These are phyloP conservation scores for Fusarium armeniacum DNA, from an alignment of 2,329 filamentous ascomycete genomes.

Conservation along the genomic window DNA sequence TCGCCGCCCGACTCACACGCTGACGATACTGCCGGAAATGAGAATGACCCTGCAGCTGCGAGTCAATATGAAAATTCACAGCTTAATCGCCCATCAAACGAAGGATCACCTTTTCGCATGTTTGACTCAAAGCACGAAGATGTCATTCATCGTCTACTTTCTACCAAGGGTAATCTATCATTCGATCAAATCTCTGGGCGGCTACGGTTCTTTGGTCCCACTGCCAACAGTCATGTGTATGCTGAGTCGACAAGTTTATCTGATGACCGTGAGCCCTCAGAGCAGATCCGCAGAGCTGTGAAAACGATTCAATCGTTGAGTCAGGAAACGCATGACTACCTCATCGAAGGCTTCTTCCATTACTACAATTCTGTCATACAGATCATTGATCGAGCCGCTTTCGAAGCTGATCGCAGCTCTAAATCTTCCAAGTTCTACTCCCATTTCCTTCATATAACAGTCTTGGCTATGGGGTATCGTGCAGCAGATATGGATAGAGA, in stretches of 20 bases:
- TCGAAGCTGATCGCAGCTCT: constrained; percentile 62
- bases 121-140: constrained; percentile 61
- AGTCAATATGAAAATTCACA: constrained; percentile 38
- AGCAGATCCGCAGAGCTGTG: constrained; percentile 62
- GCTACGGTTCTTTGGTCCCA: constrained; percentile 67
- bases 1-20: constrained; percentile 54
- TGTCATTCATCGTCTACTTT: constrained; percentile 64
- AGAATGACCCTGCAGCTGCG: constrained; percentile 46
- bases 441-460: constrained; percentile 65
- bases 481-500: constrained; percentile 63
- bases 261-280: constrained; percentile 57
- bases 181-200: constrained; percentile 66
- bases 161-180: constrained; percentile 63
- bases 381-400: constrained; percentile 64
- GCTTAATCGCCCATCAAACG: constrained; percentile 46
- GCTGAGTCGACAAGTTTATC: constrained; percentile 56
- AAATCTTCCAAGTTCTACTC: constrained; percentile 65
- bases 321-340: constrained; percentile 64
- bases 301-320: constrained; percentile 63
- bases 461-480: constrained; percentile 66
- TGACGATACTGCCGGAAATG: constrained; percentile 51
- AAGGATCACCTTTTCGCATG: constrained; percentile 55
- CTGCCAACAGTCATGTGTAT: constrained; percentile 67
- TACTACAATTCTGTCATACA: constrained; percentile 65
- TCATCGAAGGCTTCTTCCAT: constrained; percentile 66